phyloP scores from a whole-genome alignment of 176 grass and related monocot species.

The Carex parvula region DNA sequence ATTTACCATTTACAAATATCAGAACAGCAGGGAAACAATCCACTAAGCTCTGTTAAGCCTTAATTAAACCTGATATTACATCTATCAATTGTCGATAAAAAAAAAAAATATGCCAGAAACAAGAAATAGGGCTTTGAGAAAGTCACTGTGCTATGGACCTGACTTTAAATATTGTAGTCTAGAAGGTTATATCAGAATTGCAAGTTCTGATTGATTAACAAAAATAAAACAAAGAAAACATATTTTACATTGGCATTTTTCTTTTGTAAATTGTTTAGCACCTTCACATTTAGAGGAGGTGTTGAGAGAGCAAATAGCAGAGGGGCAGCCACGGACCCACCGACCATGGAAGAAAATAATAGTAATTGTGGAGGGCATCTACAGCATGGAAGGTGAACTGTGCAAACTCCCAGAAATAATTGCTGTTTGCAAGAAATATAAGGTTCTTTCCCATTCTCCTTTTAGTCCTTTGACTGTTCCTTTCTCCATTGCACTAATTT shows the following conservation, averaged over 20 bases:
- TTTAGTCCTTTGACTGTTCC: not conserved
- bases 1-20: not conserved
- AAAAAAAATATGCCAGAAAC: not conserved
- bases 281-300: slow-evolving; percentile 84
- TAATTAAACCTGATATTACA: not conserved
- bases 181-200: not conserved
- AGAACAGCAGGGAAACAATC: not conserved
- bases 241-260: not conserved
- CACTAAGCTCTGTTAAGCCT: not conserved
- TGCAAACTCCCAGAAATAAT: slow-evolving; percentile 86
- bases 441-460: slow-evolving; percentile 43
- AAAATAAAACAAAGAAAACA: not conserved
- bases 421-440: slow-evolving; percentile 89
- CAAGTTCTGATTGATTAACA: not conserved
- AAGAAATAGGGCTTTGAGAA: not conserved
- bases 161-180: not conserved
- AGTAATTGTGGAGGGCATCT: slow-evolving; percentile 86
- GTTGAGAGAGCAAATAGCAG: slow-evolving; percentile 75
- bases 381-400: slow-evolving; percentile 89
- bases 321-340: slow-evolving; percentile 67
- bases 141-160: not conserved
- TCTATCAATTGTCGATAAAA: not conserved
- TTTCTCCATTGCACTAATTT: not conserved
- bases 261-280: slow-evolving; percentile 27
- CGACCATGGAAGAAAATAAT: slow-evolving; percentile 87